These are phyloP conservation scores for Verbascum thapsus DNA, from an alignment of 257 asterid genomes.

Conservation along the genomic window DNA sequence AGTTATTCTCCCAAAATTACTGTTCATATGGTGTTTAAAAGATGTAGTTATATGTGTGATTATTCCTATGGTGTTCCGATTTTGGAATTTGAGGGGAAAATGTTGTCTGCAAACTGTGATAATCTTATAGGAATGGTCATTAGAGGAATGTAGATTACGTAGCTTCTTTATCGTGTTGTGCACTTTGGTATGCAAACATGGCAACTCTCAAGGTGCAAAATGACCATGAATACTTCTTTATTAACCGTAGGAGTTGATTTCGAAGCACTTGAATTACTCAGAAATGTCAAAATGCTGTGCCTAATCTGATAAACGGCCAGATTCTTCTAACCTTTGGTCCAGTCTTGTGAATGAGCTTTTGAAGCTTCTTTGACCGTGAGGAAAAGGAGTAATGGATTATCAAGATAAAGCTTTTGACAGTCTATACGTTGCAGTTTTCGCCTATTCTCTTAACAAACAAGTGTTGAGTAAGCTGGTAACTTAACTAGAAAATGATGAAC, in stretches of 20 bases:
- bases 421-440: constrained; percentile 8
- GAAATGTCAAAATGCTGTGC: neutral
- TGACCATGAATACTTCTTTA: constrained; percentile 9
- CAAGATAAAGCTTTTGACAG: constrained; percentile 7
- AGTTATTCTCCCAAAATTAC: constrained; percentile 19
- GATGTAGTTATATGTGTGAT: neutral
- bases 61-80: constrained; percentile 5
- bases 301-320: neutral
- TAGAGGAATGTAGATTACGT: constrained; percentile 15
- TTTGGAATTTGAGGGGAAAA: constrained; percentile 13
- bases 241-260: constrained; percentile 8
- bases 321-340: neutral
- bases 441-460: constrained; percentile 4
- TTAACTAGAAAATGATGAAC: constrained; percentile 9
- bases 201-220: neutral
- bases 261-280: neutral
- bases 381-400: neutral
- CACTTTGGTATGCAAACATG: constrained; percentile 15
- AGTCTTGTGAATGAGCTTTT: neutral
- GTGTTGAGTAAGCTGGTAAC: constrained; percentile 4
- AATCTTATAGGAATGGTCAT: neutral
- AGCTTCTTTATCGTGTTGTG: constrained; percentile 18
- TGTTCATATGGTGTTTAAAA: neutral
- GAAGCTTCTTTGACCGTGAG: neutral
- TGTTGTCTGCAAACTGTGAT: constrained; percentile 6